These are phyloP conservation scores for Pyrenophora graminea DNA, from an alignment of 2,329 filamentous ascomycete species.

Conservation along the genomic window DNA sequence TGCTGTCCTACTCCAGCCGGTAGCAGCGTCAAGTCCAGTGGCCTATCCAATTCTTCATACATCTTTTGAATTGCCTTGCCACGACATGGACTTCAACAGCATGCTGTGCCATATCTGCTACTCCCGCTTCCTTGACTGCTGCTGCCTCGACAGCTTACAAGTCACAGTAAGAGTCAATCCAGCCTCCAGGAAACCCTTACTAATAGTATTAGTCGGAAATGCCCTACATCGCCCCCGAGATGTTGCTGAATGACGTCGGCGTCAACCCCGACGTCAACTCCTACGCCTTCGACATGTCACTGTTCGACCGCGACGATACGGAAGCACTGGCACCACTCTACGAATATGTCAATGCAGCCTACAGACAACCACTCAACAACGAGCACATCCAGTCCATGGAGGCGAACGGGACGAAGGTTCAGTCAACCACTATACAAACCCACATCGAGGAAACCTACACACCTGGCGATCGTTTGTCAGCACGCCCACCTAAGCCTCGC, in stretches of 20 bases:
- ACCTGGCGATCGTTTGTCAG: constrained; percentile 32
- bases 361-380: constrained; percentile 12
- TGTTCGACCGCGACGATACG: constrained; percentile 9
- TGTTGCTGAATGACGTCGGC: not conserved
- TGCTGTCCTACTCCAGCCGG: constrained; percentile 32
- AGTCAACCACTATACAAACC: constrained; percentile 29
- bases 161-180: constrained; percentile 19
- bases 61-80: constrained; percentile 28
- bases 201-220: constrained; percentile 23
- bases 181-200: not conserved
- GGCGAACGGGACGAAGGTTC: constrained; percentile 34
- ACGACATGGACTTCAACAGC: constrained; percentile 25
- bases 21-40: constrained; percentile 34
- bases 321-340: constrained; percentile 7
- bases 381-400: constrained; percentile 24
- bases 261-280: not conserved
- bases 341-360: constrained; percentile 6
- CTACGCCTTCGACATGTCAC: not conserved
- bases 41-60: constrained; percentile 24
- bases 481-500: constrained; percentile 3
- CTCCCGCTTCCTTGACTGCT: constrained; percentile 15
- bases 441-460: constrained; percentile 38
- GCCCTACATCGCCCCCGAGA: constrained; percentile 6
- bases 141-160: constrained; percentile 21
- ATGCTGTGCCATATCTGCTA: constrained; percentile 32